These are phyloP conservation scores for Rubus idaeus DNA, from an alignment of 306 rosid species.

Conservation along the genomic window DNA sequence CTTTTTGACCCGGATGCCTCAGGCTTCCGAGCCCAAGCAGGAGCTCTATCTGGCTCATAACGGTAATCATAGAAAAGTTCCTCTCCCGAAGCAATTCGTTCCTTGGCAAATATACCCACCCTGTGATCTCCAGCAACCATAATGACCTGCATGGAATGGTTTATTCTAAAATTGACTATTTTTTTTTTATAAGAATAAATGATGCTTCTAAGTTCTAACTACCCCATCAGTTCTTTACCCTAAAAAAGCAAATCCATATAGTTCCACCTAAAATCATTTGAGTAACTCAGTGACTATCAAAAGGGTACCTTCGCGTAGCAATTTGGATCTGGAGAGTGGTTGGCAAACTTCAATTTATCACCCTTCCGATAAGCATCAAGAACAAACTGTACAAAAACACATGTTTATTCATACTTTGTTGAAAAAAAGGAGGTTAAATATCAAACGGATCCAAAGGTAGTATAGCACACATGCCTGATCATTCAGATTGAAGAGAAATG, in stretches of 20 bases:
- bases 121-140: slow-evolving; percentile 99
- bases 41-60: slow-evolving; percentile 95
- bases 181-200: background rate
- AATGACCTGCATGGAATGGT: slow-evolving; percentile 63
- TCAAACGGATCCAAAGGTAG: background rate
- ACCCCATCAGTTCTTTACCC: background rate
- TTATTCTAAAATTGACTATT: background rate
- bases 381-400: slow-evolving; percentile 67
- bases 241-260: background rate
- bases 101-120: slow-evolving; percentile 98
- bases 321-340: slow-evolving; percentile 97
- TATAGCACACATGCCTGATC: slow-evolving; percentile 73
- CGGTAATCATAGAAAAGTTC: slow-evolving; percentile 98
- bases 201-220: slow-evolving; percentile 8
- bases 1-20: slow-evolving; percentile 83
- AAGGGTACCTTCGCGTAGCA: slow-evolving; percentile 88
- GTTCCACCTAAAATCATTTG: background rate
- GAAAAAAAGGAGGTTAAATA: background rate
- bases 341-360: slow-evolving; percentile 95
- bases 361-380: slow-evolving; percentile 98
- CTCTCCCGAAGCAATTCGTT: slow-evolving; percentile 86
- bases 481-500: slow-evolving; percentile 96
- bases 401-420: slow-evolving; percentile 7
- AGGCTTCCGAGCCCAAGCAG: slow-evolving; percentile 96
- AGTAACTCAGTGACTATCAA: background rate